phyloP scores from a whole-genome alignment of 208 protist genomes.

The Leishmania major region DNA sequence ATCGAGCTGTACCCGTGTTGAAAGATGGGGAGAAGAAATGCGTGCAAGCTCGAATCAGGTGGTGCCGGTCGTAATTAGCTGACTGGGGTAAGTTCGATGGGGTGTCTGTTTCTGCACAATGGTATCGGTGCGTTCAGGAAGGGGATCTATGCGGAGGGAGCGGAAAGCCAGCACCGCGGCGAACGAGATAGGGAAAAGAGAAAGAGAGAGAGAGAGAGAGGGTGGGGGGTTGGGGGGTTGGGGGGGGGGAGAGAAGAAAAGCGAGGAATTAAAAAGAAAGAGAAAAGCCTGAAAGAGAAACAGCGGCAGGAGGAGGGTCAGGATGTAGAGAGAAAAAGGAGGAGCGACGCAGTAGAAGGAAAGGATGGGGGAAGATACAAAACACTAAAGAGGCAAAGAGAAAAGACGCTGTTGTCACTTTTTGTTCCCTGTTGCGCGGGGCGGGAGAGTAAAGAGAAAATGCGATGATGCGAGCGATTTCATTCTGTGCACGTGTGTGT shows the following conservation, averaged over 20 bases:
- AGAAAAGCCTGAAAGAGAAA: not conserved
- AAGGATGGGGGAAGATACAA: not conserved
- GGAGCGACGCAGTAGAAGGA: not conserved
- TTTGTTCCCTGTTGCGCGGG: not conserved
- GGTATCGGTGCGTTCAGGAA: not conserved
- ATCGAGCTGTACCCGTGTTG: not conserved
- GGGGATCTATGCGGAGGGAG: not conserved
- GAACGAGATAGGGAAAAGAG: not conserved
- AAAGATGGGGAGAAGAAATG: not conserved
- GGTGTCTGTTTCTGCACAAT: not conserved
- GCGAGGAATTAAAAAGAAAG: not conserved
- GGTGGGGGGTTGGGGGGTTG: too few relatives aligned
- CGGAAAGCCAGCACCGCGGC: not conserved
- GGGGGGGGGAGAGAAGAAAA: not conserved
- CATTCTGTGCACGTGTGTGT: not conserved
- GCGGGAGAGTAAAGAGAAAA: not conserved
- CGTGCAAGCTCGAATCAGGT: not conserved
- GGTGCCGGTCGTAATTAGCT: not conserved
- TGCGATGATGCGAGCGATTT: conserved; percentile 5
- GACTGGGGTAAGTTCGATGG: not conserved
- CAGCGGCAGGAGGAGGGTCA: not conserved
- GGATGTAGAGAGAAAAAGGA: not conserved
- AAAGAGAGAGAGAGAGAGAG: not conserved
- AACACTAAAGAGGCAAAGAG: not conserved
- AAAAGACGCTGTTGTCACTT: not conserved